These are phyloP conservation scores for Pichia sp. DNA, from an alignment of 1,139 yeast species.

Conservation along the genomic window DNA sequence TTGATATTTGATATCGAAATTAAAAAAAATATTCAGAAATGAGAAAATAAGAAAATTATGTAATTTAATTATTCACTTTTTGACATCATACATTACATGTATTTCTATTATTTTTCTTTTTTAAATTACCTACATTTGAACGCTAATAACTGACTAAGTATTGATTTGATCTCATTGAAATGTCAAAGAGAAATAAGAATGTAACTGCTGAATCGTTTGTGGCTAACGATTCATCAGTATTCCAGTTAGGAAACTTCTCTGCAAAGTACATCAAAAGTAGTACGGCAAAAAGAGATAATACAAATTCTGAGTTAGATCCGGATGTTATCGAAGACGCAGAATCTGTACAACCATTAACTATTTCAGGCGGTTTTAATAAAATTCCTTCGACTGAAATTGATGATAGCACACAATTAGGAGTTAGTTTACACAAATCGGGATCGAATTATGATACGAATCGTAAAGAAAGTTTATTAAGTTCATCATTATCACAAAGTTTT, in stretches of 20 bases:
- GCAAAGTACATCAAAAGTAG: slow-evolving; percentile 22
- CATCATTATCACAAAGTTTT: slow-evolving; percentile 13
- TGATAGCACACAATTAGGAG: slow-evolving; percentile 4
- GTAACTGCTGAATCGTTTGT: slow-evolving; percentile 12
- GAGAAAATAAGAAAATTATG: too few species aligned
- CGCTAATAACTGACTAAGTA: too few species aligned
- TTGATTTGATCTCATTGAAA: not conserved
- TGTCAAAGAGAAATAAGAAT: not conserved
- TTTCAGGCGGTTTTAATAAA: slow-evolving; percentile 26
- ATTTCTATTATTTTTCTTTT: too few species aligned
- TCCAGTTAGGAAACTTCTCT: slow-evolving; percentile 26
- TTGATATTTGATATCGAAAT: too few species aligned
- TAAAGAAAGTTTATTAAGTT: slow-evolving; percentile 14
- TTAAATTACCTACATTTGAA: too few species aligned
- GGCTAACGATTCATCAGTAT: slow-evolving; percentile 17
- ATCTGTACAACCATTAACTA: slow-evolving; percentile 23
- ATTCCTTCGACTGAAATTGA: slow-evolving; percentile 2
- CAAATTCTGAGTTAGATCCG: not conserved
- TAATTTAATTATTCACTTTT: too few species aligned
- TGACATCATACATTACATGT: too few species aligned
- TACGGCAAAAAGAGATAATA: not conserved
- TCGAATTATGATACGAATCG: not conserved
- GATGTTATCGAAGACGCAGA: not conserved
- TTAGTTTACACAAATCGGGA: slow-evolving; percentile 4
- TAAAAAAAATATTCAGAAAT: too few species aligned